Conservation (phyloP, 2,329 filamentous ascomycete genomes). For the Penicillium crustosum region DNA sequence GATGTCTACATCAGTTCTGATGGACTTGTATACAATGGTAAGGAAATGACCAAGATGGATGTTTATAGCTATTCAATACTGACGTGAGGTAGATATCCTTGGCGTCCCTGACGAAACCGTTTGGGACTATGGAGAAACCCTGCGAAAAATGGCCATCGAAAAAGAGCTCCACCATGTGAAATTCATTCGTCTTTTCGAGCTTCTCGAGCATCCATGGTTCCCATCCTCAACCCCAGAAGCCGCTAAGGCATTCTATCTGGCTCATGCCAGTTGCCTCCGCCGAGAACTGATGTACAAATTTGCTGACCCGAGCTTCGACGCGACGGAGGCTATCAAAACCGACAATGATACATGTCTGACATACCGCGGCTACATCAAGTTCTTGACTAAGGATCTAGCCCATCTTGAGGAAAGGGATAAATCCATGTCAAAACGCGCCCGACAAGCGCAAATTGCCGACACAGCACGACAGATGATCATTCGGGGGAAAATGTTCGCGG, state of each 20-base stretch:
- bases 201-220: conserved; percentile 34
- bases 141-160: conserved; percentile 38
- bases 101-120: conserved; percentile 44
- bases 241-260: conserved; percentile 27
- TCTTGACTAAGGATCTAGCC: conserved; percentile 28
- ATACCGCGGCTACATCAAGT: conserved; percentile 33
- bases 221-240: conserved; percentile 17
- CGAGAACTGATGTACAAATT: conserved; percentile 28
- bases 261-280: conserved; percentile 28
- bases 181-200: conserved; percentile 41
- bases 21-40: conserved; percentile 44
- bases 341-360: conserved; percentile 32
- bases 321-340: conserved; percentile 27
- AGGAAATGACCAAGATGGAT: not conserved
- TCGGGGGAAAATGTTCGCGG: conserved; percentile 31
- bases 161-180: conserved; percentile 35
- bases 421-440: conserved; percentile 20
- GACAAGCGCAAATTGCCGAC: conserved; percentile 20
- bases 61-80: not conserved
- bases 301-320: conserved; percentile 29
- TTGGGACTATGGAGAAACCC: conserved; percentile 42
- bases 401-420: conserved; percentile 17
- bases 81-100: conserved; percentile 35
- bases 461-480: conserved; percentile 30
- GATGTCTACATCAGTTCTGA: conserved; percentile 46